A percentile compares a stretch with the other conserved stretches of the same genome.
These are phyloP conservation scores for Rhizophagus clarus DNA, from an alignment of 192 early-diverging fungal species.

Conservation along the genomic window DNA sequence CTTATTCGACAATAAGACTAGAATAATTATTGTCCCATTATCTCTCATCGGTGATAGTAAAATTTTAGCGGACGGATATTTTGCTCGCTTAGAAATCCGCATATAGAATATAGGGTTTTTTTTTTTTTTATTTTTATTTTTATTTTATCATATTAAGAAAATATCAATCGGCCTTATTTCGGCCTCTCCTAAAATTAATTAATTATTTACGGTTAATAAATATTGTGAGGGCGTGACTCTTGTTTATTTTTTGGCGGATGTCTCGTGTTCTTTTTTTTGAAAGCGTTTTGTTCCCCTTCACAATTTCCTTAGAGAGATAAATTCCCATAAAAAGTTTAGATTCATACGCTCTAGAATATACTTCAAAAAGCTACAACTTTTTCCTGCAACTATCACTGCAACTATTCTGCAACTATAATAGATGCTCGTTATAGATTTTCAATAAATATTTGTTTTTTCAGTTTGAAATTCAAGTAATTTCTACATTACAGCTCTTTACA, in stretches of 20 bases:
- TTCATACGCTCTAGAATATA: too few species aligned
- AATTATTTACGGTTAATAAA: not conserved
- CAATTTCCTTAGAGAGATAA: too few species aligned
- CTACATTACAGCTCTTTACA: too few species aligned
- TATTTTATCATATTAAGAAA: not conserved
- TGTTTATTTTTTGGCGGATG: not conserved
- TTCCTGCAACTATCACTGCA: not conserved
- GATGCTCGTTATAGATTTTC: slow-evolving; percentile 6
- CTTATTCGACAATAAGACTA: not conserved
- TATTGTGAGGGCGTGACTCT: not conserved
- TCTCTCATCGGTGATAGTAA: not conserved
- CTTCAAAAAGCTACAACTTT: too few species aligned
- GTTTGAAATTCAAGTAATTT: too few species aligned
- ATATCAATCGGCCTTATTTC: not conserved
- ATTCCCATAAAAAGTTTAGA: too few species aligned
- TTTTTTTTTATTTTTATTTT: too few species aligned
- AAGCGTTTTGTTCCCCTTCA: not conserved
- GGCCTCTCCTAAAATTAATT: not conserved
- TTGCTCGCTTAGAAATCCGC: slow-evolving; percentile 10
- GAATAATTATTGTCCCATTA: not conserved
- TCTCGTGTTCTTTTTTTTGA: not conserved
- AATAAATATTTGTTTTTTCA: not conserved
- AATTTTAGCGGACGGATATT: not conserved
- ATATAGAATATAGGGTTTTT: slow-evolving; percentile 9
- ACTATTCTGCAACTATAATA: slow-evolving; percentile 15